Percentiles rank a stretch among this genome's conserved stretches.
Conservation (phyloP, 331 rosid species). For the Acacia concinna region DNA sequence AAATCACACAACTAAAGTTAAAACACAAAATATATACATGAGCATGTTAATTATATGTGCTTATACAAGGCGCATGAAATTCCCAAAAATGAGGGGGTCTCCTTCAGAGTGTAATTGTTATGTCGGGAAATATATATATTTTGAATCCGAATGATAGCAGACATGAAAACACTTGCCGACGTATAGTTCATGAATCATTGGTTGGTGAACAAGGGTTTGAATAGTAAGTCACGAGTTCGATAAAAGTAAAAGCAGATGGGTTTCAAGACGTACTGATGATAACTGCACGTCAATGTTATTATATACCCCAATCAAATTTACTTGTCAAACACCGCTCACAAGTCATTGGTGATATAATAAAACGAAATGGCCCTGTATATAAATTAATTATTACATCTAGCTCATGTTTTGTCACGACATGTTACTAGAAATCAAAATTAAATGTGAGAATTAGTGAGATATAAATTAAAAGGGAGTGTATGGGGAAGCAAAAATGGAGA, state of each 20-base stretch:
- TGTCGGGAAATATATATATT: neutral
- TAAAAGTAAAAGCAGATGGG: neutral
- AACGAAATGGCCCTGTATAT: neutral
- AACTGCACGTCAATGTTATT: neutral
- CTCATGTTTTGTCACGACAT: neutral
- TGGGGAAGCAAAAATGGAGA: neutral
- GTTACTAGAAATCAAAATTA: neutral
- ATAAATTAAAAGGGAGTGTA: neutral
- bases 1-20: too few species aligned
- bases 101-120: neutral
- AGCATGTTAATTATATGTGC: too few species aligned
- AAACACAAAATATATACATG: too few species aligned
- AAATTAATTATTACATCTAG: neutral
- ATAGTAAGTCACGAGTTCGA: neutral
- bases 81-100: neutral
- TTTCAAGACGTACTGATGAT: neutral
- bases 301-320: neutral
- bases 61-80: neutral
- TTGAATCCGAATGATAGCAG: neutral
- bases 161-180: neutral
- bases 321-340: neutral
- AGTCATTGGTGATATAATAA: neutral
- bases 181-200: neutral
- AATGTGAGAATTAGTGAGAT: neutral
- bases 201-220: neutral